A percentile compares a stretch with the other conserved stretches of the same genome.
Evolutionary conservation across 2,329 filamentous ascomycete genomes (phyloP).

Genomic region (Cladorrhinum sp.): DNA sequence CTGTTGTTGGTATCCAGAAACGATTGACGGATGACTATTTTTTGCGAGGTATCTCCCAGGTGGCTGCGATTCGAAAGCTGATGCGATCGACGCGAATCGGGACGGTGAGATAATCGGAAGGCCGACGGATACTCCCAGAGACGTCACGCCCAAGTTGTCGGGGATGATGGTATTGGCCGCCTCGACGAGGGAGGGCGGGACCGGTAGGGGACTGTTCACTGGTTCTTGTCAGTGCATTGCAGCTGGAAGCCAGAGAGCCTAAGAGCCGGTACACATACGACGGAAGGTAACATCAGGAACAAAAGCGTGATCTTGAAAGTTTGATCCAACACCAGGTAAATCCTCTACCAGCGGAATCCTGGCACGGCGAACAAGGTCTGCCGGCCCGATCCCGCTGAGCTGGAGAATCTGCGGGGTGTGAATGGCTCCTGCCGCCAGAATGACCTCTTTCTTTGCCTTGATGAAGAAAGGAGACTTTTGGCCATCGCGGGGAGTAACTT

Average conservation of each 20-base stretch:
- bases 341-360: conserved; percentile 48
- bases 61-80: conserved; percentile 29
- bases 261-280: background rate
- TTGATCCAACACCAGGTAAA: conserved; percentile 51
- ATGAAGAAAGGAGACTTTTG: background rate
- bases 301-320: conserved; percentile 30
- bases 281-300: conserved; percentile 19
- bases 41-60: conserved; percentile 32
- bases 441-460: conserved; percentile 32
- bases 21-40: conserved; percentile 32
- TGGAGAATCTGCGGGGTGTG: conserved; percentile 58
- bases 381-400: conserved; percentile 53
- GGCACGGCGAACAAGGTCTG: conserved; percentile 43
- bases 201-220: conserved; percentile 21
- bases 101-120: conserved; percentile 26
- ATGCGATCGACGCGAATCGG: conserved; percentile 28
- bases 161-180: conserved; percentile 30
- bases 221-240: conserved; percentile 24
- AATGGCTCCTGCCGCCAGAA: conserved; percentile 44
- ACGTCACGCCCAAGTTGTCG: conserved; percentile 30
- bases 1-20: conserved; percentile 37
- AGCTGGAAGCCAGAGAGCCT: background rate
- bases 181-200: conserved; percentile 32
- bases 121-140: conserved; percentile 30
- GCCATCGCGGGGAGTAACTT: background rate